Conservation (phyloP, 208 protist genomes). For the Trypanosoma caninum region DNA sequence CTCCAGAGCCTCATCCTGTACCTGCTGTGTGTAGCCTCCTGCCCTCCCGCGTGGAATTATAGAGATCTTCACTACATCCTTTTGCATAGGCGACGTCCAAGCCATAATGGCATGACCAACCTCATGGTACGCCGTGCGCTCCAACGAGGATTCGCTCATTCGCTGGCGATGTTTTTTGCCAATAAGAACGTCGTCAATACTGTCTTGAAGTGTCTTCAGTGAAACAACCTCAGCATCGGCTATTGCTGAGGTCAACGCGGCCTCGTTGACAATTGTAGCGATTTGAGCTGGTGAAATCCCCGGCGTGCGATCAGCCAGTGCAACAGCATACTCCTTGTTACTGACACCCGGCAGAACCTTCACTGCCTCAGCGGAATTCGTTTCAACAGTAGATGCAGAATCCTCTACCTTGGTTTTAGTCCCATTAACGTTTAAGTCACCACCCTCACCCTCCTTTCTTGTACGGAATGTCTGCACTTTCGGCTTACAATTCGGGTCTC, state of each 20-base stretch:
- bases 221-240: constrained; percentile 70
- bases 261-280: constrained; percentile 97
- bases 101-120: constrained; percentile 97
- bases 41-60: constrained; percentile 89
- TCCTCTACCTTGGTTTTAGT: no score
- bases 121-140: constrained; percentile 97
- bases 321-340: constrained; percentile 71
- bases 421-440: no score
- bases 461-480: constrained; percentile 76
- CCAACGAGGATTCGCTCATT: constrained; percentile 78
- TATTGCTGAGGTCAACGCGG: constrained; percentile 89
- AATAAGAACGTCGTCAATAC: constrained; percentile 92
- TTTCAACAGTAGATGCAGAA: constrained; percentile 29
- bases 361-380: constrained; percentile 34
- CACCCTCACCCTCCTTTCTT: constrained; percentile 41
- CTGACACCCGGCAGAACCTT: constrained; percentile 81
- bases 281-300: constrained; percentile 95
- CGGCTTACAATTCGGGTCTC: constrained; percentile 81
- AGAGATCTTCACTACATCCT: constrained; percentile 91
- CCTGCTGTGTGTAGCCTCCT: constrained; percentile 91
- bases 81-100: constrained; percentile 84
- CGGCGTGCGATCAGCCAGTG: constrained; percentile 87
- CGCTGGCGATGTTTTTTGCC: constrained; percentile 92
- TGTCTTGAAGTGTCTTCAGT: constrained; percentile 71
- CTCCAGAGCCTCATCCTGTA: constrained; percentile 89